A percentile compares a stretch with the other conserved stretches of the same genome.
Conservation (phyloP, 768 basidiomycete genomes). For the Suillus decipiens region DNA sequence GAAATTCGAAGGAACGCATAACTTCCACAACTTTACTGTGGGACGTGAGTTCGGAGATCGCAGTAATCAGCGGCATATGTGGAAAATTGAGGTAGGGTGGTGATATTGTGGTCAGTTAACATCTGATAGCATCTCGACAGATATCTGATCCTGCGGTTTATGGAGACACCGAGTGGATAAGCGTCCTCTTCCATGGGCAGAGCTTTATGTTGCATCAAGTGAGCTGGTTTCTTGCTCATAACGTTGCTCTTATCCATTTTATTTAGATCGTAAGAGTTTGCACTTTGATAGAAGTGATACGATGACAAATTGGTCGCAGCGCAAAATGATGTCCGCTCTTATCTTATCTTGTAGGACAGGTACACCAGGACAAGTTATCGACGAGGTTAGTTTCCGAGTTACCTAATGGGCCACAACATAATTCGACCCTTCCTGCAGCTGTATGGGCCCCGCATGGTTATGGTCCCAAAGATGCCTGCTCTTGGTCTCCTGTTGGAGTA, state of each 20-base stretch:
- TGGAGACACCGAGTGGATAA: slow-evolving; percentile 93
- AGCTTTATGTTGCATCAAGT: slow-evolving; percentile 99
- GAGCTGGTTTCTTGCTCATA: slow-evolving; percentile 26
- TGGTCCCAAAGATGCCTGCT: slow-evolving; percentile 95
- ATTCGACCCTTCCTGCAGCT: slow-evolving; percentile 45
- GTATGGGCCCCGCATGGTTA: slow-evolving; percentile 74
- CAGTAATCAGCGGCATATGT: slow-evolving; percentile 86
- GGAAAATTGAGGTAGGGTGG: slow-evolving; percentile 68
- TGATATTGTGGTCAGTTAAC: background rate
- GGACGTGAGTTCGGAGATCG: slow-evolving; percentile 82
- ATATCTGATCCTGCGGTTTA: slow-evolving; percentile 85
- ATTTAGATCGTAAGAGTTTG: slow-evolving; percentile 32
- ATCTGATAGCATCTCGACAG: slow-evolving; percentile 35
- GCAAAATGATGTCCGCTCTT: slow-evolving; percentile 93
- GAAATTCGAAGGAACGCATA: slow-evolving; percentile 86
- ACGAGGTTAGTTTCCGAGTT: slow-evolving; percentile 50
- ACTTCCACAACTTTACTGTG: slow-evolving; percentile 98
- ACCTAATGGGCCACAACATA: background rate
- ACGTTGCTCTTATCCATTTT: slow-evolving; percentile 25
- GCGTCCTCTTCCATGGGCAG: slow-evolving; percentile 92
- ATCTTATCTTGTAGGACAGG: slow-evolving; percentile 78
- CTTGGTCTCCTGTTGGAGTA: slow-evolving; percentile 90
- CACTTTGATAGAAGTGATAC: background rate
- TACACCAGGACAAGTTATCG: slow-evolving; percentile 73
- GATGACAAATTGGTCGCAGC: slow-evolving; percentile 46